Conservation (phyloP, 2,329 filamentous ascomycete species). For the Penicillium rolfsii region DNA sequence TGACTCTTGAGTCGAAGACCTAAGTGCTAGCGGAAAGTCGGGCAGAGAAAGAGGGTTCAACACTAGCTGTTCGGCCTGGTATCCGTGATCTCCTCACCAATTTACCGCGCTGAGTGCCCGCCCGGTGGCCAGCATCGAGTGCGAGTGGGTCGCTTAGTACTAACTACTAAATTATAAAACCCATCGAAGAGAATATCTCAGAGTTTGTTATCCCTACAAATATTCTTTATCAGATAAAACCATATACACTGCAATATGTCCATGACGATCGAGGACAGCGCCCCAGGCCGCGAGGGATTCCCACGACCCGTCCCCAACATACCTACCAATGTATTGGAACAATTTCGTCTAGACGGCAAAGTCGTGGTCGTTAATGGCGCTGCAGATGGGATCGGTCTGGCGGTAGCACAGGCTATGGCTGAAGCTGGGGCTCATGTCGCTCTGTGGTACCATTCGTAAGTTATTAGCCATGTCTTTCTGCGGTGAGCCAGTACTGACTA, state of each 20-base stretch:
- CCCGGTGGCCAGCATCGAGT: neutral
- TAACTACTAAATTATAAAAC: neutral
- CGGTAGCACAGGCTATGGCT: conserved; percentile 52
- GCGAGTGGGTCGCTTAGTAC: neutral
- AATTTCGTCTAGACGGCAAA: conserved; percentile 48
- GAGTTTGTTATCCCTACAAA: neutral
- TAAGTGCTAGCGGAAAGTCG: neutral
- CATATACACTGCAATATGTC: conserved; percentile 40
- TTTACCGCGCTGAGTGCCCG: neutral
- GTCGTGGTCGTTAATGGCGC: conserved; percentile 51
- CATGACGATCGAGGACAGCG: conserved; percentile 42
- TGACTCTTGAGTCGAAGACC: neutral
- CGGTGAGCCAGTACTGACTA: neutral
- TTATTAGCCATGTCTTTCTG: neutral
- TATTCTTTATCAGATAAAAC: neutral
- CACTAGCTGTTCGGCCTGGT: too few relatives aligned
- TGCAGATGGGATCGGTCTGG: conserved; percentile 51
- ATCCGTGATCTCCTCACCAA: neutral
- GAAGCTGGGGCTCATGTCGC: conserved; percentile 51
- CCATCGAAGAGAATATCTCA: neutral
- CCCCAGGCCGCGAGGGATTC: conserved; percentile 38
- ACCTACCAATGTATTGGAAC: conserved; percentile 50
- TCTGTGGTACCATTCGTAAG: conserved; percentile 46
- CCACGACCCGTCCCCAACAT: conserved; percentile 46
- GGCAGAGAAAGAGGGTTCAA: neutral